These are phyloP conservation scores for Rheum nobile DNA, from an alignment of 148 eudicot genomes.

Conservation along the genomic window DNA sequence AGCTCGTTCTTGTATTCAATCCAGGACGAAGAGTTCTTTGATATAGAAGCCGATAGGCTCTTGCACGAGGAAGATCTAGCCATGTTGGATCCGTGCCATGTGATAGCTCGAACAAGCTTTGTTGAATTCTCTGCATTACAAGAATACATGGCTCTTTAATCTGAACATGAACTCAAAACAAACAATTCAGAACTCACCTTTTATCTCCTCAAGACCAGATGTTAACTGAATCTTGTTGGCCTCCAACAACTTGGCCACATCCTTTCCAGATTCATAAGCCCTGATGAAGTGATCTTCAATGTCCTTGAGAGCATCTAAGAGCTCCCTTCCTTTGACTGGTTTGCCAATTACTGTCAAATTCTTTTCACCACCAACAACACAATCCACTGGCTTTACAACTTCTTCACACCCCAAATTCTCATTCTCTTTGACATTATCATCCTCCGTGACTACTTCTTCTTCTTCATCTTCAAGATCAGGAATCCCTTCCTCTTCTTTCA, in stretches of 20 bases:
- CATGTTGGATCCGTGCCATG: slow-evolving; percentile 57
- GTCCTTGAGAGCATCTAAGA: slow-evolving; percentile 81
- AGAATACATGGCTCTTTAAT: neutral
- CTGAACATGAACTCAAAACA: neutral
- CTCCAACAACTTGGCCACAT: slow-evolving; percentile 76
- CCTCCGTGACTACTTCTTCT: slow-evolving; percentile 8
- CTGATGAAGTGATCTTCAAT: slow-evolving; percentile 77
- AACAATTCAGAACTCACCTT: slow-evolving; percentile 43
- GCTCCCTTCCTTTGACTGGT: slow-evolving; percentile 62
- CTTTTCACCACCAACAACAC: slow-evolving; percentile 14
- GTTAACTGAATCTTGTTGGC: slow-evolving; percentile 67
- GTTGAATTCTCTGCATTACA: slow-evolving; percentile 72
- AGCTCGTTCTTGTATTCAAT: slow-evolving; percentile 59
- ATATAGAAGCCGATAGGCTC: slow-evolving; percentile 75
- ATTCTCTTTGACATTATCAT: neutral
- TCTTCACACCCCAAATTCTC: slow-evolving; percentile 18
- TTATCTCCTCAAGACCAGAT: slow-evolving; percentile 74
- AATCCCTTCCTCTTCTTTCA: slow-evolving; percentile 77
- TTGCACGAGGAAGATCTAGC: slow-evolving; percentile 66
- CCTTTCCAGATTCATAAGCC: slow-evolving; percentile 78
- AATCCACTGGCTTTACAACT: slow-evolving; percentile 24
- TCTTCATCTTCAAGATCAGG: slow-evolving; percentile 77
- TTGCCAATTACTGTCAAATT: slow-evolving; percentile 42
- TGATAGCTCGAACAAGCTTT: slow-evolving; percentile 77
- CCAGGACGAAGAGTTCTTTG: slow-evolving; percentile 73